Conservation (phyloP, 2,329 filamentous ascomycete species). For the Byssoonygena ceratinophila region DNA sequence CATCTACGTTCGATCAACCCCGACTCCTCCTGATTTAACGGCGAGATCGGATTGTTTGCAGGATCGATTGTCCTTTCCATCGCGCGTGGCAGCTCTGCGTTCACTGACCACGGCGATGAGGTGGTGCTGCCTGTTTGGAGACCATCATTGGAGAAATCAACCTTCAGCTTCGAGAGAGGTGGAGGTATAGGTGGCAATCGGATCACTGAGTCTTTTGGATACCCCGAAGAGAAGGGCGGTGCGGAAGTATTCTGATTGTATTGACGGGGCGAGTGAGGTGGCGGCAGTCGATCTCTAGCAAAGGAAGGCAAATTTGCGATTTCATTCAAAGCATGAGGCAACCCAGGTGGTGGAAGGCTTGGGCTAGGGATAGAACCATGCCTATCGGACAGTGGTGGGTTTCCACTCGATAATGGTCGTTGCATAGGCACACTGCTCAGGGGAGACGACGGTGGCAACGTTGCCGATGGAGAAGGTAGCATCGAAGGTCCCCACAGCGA, state of each 20-base stretch:
- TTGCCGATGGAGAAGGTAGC: constrained; percentile 12
- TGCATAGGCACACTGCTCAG: constrained; percentile 1
- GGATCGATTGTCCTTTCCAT: no score
- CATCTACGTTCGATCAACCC: constrained; percentile 10
- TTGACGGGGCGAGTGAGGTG: constrained; percentile 5
- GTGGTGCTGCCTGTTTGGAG: not conserved
- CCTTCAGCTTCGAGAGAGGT: constrained; percentile 1
- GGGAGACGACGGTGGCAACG: constrained; percentile 10
- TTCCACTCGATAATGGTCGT: not conserved
- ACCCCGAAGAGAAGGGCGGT: constrained; percentile 1
- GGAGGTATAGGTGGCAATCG: constrained; percentile 13
- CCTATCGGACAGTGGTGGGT: not conserved
- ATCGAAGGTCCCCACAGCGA: constrained; percentile 12
- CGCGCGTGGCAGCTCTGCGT: not conserved
- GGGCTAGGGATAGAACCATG: not conserved
- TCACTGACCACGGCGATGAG: constrained; percentile 1
- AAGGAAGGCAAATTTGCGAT: not conserved
- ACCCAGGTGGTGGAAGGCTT: not conserved
- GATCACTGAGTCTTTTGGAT: constrained; percentile 5
- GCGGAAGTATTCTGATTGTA: constrained; percentile 1
- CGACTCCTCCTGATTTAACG: not conserved
- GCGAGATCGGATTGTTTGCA: constrained; percentile 1
- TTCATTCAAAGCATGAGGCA: not conserved
- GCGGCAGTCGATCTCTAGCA: not conserved
- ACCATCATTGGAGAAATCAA: constrained; percentile 4